Evolutionary conservation across 78 protist species (phyloP).

Genomic region (Cyanophora paradoxa): DNA sequence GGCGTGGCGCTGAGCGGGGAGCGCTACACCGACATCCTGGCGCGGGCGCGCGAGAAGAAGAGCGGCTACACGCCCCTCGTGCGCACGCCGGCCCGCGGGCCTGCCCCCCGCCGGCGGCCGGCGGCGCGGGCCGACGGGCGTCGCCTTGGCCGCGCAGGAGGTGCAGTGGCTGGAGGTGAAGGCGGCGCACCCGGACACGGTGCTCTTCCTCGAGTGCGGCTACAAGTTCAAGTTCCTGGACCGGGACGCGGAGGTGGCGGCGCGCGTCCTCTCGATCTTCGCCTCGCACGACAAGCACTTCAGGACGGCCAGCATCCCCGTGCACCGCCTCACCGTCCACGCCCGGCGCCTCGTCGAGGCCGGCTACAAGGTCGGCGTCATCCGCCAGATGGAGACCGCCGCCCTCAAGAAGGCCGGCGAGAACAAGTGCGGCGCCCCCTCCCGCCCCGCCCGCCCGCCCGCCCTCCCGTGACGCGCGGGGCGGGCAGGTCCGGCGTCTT

Average conservation of each 20-base stretch:
- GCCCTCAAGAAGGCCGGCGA: slow-evolving; percentile 57
- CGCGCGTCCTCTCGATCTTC: slow-evolving; percentile 34
- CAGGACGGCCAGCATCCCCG: slow-evolving; percentile 52
- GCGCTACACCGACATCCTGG: not conserved
- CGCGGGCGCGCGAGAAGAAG: not conserved
- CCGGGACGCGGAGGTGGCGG: slow-evolving; percentile 30
- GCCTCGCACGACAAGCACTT: slow-evolving; percentile 38
- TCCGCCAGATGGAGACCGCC: slow-evolving; percentile 79
- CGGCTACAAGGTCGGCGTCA: slow-evolving; percentile 79
- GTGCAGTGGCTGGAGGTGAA: slow-evolving; percentile 18
- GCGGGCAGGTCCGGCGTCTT: too few relatives aligned
- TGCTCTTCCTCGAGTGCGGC: slow-evolving; percentile 35
- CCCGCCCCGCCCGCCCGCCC: too few relatives aligned
- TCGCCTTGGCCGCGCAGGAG: slow-evolving; percentile 16
- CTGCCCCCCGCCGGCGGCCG: too few relatives aligned
- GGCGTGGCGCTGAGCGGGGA: too few relatives aligned
- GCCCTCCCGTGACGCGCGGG: too few relatives aligned
- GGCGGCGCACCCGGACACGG: slow-evolving; percentile 15
- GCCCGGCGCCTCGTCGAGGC: slow-evolving; percentile 60
- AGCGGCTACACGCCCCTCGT: too few relatives aligned
- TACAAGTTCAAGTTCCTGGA: slow-evolving; percentile 34
- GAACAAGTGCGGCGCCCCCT: slow-evolving; percentile 19
- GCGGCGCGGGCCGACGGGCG: slow-evolving; percentile 18
- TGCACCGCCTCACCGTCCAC: slow-evolving; percentile 42
- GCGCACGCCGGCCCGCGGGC: too few relatives aligned